Conservation (phyloP, 306 rosid genomes). For the Quercus aquifolioides region DNA sequence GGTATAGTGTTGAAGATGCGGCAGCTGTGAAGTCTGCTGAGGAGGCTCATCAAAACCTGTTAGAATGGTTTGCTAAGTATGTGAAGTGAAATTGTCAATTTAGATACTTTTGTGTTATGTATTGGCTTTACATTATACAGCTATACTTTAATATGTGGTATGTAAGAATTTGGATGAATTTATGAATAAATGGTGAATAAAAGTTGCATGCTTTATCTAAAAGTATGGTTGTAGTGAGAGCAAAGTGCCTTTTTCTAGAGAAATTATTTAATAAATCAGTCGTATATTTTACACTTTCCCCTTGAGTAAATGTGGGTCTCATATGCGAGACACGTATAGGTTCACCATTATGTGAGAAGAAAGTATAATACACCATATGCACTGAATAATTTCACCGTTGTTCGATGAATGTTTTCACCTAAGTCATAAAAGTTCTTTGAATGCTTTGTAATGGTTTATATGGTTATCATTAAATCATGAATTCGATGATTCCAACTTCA, state of each 20-base stretch:
- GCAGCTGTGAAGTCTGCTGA: constrained; percentile 46
- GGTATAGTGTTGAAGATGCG: constrained; percentile 35
- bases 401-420: too few species aligned
- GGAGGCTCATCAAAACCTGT: constrained; percentile 43
- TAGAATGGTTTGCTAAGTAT: constrained; percentile 41
- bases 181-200: neutral
- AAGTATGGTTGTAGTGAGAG: neutral
- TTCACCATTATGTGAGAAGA: too few species aligned
- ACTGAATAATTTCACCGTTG: too few species aligned
- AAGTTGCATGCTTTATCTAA: neutral
- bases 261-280: too few species aligned
- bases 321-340: too few species aligned
- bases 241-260: neutral
- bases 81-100: constrained; percentile 22
- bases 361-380: too few species aligned
- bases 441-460: too few species aligned
- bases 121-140: neutral
- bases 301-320: too few species aligned
- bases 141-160: neutral
- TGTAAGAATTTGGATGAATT: neutral
- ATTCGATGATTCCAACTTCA: too few species aligned
- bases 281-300: too few species aligned
- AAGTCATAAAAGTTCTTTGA: too few species aligned
- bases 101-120: neutral
- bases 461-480: too few species aligned